Conservation (phyloP, 306 rosid species). For the Neltuma alba region DNA sequence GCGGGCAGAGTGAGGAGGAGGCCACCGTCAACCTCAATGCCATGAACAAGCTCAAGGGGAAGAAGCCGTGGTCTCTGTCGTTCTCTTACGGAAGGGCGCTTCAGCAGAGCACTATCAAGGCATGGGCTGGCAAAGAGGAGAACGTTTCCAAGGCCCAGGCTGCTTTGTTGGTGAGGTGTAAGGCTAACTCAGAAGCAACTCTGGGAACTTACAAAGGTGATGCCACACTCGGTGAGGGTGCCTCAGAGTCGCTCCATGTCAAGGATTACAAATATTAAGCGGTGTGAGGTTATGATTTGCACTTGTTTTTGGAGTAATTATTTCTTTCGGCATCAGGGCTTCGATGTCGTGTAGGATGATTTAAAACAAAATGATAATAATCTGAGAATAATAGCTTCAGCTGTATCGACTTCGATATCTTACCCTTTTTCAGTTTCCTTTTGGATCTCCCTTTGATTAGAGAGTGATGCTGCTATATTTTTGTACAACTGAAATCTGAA, state of each 20-base stretch:
- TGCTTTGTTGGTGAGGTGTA: slow-evolving; percentile 60
- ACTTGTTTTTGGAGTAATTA: neutral
- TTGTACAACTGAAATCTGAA: slow-evolving; percentile 19
- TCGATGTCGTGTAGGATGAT: neutral
- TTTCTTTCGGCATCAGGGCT: neutral
- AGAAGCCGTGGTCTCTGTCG: slow-evolving; percentile 85
- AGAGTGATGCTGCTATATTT: neutral
- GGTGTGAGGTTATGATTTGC: neutral
- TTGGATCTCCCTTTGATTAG: neutral
- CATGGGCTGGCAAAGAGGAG: slow-evolving; percentile 71
- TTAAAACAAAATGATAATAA: neutral
- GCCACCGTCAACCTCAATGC: slow-evolving; percentile 79
- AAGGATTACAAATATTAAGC: slow-evolving; percentile 64
- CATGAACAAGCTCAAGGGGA: slow-evolving; percentile 65
- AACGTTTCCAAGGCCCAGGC: slow-evolving; percentile 64
- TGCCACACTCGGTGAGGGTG: slow-evolving; percentile 63
- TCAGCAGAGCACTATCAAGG: slow-evolving; percentile 80
- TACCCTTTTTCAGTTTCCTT: neutral
- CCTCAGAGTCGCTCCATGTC: slow-evolving; percentile 69
- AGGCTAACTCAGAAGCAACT: slow-evolving; percentile 80
- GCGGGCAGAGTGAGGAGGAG: slow-evolving; percentile 90
- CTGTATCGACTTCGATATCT: slow-evolving; percentile 5
- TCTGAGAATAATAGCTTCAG: slow-evolving; percentile 31
- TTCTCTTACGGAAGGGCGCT: slow-evolving; percentile 84
- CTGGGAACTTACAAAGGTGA: slow-evolving; percentile 77